Conservation (phyloP, 2,329 filamentous ascomycete genomes). For the Colletotrichum eleusines region DNA sequence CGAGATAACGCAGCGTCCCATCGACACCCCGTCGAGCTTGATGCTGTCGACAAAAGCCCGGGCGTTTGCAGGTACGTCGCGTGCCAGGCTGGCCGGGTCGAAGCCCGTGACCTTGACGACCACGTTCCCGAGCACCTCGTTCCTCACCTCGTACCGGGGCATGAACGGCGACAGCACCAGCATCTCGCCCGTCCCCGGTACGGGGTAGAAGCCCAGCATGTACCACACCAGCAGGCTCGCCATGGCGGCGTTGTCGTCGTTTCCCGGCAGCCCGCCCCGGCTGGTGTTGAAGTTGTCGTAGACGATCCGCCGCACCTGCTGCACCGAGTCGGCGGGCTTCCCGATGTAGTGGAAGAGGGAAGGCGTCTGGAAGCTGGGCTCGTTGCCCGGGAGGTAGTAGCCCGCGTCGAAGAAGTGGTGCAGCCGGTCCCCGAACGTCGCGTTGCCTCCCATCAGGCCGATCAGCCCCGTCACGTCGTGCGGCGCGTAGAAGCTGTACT, state of each 20-base stretch:
- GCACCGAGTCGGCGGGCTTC: constrained; percentile 10
- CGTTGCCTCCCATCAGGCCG: not conserved
- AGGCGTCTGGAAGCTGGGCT: constrained; percentile 26
- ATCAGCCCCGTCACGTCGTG: constrained; percentile 6
- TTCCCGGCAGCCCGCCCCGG: not conserved
- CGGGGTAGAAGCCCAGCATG: constrained; percentile 6
- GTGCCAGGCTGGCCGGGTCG: not conserved
- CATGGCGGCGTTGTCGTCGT: constrained; percentile 14
- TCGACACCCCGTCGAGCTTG: not conserved
- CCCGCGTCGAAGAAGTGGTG: constrained; percentile 18
- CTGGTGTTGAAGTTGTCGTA: constrained; percentile 21
- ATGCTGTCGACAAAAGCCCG: constrained; percentile 9
- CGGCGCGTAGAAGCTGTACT: constrained; percentile 12
- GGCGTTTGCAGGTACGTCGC: constrained; percentile 1
- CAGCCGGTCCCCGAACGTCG: constrained; percentile 3
- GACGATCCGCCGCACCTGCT: not conserved
- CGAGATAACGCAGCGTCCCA: not conserved
- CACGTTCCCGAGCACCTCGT: not conserved
- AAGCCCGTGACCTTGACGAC: constrained; percentile 15
- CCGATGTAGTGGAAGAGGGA: constrained; percentile 8
- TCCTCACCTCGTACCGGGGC: not conserved
- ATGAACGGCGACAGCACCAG: constrained; percentile 12
- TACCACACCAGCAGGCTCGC: constrained; percentile 15
- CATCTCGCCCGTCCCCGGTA: constrained; percentile 6
- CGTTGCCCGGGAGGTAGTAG: constrained; percentile 19